phyloP scores from a whole-genome alignment of 768 basidiomycete species.

The Fibroporia radiculosa region DNA sequence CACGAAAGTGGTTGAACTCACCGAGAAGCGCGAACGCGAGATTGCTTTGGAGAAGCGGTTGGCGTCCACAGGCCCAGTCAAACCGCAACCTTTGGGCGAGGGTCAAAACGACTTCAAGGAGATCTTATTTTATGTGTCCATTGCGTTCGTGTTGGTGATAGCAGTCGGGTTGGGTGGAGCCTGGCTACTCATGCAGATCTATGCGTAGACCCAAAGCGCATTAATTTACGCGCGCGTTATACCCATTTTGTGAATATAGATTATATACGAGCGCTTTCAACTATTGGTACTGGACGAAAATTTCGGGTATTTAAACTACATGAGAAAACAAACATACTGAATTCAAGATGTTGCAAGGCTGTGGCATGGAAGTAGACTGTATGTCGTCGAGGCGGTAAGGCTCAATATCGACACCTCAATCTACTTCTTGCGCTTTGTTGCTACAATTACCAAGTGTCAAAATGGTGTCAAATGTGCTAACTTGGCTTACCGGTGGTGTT shows the following conservation, averaged over 20 bases:
- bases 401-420: too few relatives aligned
- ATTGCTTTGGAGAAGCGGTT: constrained; percentile 25
- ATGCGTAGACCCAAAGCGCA: neutral
- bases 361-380: too few relatives aligned
- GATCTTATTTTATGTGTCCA: constrained; percentile 22
- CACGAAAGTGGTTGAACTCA: constrained; percentile 36
- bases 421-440: constrained; percentile 34
- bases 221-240: neutral
- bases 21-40: constrained; percentile 34
- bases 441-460: too few relatives aligned
- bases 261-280: too few relatives aligned
- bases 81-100: constrained; percentile 1
- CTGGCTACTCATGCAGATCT: constrained; percentile 19
- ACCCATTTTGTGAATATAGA: too few relatives aligned
- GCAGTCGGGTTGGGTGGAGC: constrained; percentile 17
- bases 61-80: constrained; percentile 2
- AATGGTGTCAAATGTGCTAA: neutral
- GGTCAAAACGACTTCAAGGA: constrained; percentile 13
- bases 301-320: too few relatives aligned
- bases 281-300: too few relatives aligned
- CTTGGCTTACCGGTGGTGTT: constrained; percentile 29
- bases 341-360: too few relatives aligned
- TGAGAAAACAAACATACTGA: too few relatives aligned
- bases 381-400: too few relatives aligned
- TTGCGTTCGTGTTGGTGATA: constrained; percentile 21